Conservation (phyloP, 805 yeast genomes). For the Starmerella potacharoeniae region DNA sequence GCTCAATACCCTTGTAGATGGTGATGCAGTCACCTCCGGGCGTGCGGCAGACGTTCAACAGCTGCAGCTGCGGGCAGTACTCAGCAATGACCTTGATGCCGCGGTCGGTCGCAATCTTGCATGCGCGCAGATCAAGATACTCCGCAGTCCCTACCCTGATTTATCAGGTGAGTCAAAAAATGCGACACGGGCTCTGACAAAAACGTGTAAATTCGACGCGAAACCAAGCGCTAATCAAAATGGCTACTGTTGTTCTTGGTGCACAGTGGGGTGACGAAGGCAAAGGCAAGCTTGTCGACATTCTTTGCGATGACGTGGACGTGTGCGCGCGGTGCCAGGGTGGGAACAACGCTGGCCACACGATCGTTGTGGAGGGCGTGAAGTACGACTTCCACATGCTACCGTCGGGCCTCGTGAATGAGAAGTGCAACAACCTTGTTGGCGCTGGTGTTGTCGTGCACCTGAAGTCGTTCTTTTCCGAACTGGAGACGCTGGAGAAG, state of each 20-base stretch:
- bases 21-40: constrained; percentile 55
- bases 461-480: constrained; percentile 83
- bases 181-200: not conserved
- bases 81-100: constrained; percentile 60
- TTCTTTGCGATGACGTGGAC: constrained; percentile 87
- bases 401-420: constrained; percentile 95
- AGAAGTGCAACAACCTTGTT: constrained; percentile 75
- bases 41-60: constrained; percentile 74
- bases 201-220: not conserved
- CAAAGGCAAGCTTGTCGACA: constrained; percentile 92
- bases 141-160: not conserved
- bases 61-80: constrained; percentile 44
- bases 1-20: constrained; percentile 53
- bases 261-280: constrained; percentile 99
- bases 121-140: constrained; percentile 69
- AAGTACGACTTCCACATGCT: constrained; percentile 98
- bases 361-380: constrained; percentile 78
- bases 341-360: constrained; percentile 99
- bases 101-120: constrained; percentile 63
- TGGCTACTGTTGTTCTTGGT: constrained; percentile 92
- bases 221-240: constrained; percentile 20
- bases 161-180: not conserved
- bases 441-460: constrained; percentile 97
- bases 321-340: constrained; percentile 96
- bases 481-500: constrained; percentile 64